phyloP scores from a whole-genome alignment of 257 asterid species.

The Solanum acaule region DNA sequence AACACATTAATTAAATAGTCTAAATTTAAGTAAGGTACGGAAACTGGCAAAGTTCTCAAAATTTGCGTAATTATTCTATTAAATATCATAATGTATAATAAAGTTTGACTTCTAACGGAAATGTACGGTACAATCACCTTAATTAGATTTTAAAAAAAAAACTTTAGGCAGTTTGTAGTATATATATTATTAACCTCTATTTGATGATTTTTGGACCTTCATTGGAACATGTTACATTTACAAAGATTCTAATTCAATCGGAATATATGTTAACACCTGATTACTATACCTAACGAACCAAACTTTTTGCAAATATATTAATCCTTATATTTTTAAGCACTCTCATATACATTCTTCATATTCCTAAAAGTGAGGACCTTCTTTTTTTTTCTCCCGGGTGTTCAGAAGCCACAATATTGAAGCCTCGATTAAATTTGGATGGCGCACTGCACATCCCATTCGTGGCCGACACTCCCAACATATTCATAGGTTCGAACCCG shows the following conservation, averaged over 20 bases:
- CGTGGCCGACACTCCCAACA: no score
- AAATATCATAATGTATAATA: not conserved
- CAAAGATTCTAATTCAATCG: constrained; percentile 30
- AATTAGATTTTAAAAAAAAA: not conserved
- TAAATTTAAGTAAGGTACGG: not conserved
- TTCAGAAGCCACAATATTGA: rapidly evolving
- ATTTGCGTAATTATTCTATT: not conserved
- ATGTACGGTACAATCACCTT: not conserved
- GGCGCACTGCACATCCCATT: rapidly evolving
- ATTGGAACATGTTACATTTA: constrained; percentile 21
- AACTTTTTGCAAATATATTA: not conserved
- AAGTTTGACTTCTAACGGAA: not conserved
- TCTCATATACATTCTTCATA: not conserved
- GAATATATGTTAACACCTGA: constrained; percentile 44
- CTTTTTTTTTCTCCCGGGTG: not conserved
- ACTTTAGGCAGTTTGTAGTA: not conserved
- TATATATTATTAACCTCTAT: not conserved
- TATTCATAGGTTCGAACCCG: no score
- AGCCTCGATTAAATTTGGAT: no score
- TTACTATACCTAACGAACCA: constrained; percentile 26
- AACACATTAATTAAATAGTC: not conserved
- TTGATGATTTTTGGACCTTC: not conserved
- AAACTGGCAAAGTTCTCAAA: not conserved
- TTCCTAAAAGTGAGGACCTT: not conserved
- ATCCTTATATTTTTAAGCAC: constrained; percentile 7